Evolutionary conservation across 768 basidiomycete genomes (phyloP).

Genomic region (Cystofilobasidium bisporidii): DNA sequence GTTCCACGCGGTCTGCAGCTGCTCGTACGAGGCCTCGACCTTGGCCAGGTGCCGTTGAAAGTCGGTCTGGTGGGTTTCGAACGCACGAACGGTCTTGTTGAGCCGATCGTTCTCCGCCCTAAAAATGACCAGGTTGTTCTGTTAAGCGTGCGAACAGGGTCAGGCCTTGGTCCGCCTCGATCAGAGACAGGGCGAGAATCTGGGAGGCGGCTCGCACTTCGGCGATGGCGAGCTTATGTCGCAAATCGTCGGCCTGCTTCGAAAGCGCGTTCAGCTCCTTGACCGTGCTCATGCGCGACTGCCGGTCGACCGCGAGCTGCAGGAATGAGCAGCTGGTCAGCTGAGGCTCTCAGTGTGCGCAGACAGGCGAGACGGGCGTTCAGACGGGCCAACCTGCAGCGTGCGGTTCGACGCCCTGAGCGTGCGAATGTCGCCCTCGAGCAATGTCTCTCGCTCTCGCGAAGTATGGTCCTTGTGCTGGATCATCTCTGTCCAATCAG

Average conservation of each 20-base stretch:
- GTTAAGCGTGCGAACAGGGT: background rate
- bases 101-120: no score
- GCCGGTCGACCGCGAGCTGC: background rate
- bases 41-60: background rate
- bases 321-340: background rate
- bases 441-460: background rate
- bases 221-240: background rate
- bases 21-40: background rate
- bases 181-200: background rate
- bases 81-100: background rate
- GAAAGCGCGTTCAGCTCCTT: background rate
- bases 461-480: background rate
- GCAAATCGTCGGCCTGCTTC: background rate
- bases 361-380: no score
- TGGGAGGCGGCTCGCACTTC: background rate
- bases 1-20: background rate
- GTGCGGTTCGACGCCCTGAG: background rate
- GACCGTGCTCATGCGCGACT: background rate
- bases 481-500: background rate
- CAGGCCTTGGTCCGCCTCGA: no score
- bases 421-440: background rate
- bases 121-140: no score
- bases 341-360: background rate
- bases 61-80: background rate
- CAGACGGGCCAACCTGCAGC: background rate